A percentile compares a stretch with the other conserved stretches of the same genome.
Evolutionary conservation across 2,329 filamentous ascomycete genomes (phyloP).

Genomic region (Neopestalotiopsis clavispora): DNA sequence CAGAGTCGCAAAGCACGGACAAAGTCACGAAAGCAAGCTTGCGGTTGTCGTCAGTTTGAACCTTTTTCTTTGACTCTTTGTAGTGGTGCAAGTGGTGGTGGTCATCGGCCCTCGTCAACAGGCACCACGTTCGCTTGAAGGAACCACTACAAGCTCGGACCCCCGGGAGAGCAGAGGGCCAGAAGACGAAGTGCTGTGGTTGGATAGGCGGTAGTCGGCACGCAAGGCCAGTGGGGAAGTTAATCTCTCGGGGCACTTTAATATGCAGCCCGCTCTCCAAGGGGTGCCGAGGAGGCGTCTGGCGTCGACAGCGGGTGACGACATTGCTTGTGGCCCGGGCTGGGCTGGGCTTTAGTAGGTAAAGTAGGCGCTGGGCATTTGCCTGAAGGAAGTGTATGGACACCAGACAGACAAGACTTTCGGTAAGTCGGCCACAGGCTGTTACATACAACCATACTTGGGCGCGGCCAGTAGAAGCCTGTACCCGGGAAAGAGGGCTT

Average conservation of each 20-base stretch:
- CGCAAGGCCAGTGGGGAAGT: not conserved
- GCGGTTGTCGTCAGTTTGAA: no score
- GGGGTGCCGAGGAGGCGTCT: not conserved
- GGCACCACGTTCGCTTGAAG: not conserved
- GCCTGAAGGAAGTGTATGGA: not conserved
- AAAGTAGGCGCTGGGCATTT: not conserved
- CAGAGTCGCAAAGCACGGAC: no score
- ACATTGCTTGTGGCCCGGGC: not conserved
- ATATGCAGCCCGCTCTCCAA: not conserved
- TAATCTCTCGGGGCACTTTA: not conserved
- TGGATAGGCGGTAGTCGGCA: slow-evolving; percentile 1
- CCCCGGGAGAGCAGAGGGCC: not conserved
- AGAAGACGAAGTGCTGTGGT: not conserved
- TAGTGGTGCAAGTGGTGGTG: not conserved
- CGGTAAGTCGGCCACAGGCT: no score
- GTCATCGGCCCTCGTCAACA: not conserved
- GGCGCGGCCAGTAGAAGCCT: not conserved
- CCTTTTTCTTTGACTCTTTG: no score
- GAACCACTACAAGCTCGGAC: not conserved
- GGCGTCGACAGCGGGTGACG: not conserved
- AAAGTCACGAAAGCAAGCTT: no score
- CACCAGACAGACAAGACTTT: not conserved
- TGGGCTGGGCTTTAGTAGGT: not conserved
- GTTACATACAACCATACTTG: not conserved
- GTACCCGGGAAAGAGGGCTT: not conserved